Evolutionary conservation across 352 stramenopile species (phyloP).

Genomic region (Phytopythium aichiense): DNA sequence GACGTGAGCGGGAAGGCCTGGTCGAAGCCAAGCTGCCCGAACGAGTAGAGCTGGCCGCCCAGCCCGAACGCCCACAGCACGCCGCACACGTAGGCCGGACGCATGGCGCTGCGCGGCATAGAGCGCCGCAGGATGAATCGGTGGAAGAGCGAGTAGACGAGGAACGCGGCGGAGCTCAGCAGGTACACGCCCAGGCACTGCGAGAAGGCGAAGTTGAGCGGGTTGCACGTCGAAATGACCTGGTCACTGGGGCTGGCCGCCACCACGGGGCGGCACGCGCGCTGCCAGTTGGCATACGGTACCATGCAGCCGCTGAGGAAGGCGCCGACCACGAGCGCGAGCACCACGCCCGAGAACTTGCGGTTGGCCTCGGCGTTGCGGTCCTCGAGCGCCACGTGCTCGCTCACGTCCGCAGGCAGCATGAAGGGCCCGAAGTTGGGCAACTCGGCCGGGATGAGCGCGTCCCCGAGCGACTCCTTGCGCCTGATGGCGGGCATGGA

Average conservation of each 20-base stretch:
- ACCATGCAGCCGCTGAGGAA: conserved; percentile 77
- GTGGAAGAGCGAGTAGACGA: conserved; percentile 76
- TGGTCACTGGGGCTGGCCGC: conserved; percentile 8
- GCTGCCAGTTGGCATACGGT: conserved; percentile 76
- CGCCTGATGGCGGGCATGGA: conserved; percentile 3
- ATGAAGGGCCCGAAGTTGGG: conserved; percentile 83
- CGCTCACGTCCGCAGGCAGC: conserved; percentile 56
- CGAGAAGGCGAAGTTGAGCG: conserved; percentile 80
- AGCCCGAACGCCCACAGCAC: conserved; percentile 71
- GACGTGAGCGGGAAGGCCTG: conserved; percentile 79
- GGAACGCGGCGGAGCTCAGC: conserved; percentile 66
- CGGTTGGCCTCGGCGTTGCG: conserved; percentile 44
- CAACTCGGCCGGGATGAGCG: conserved; percentile 66
- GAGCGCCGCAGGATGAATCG: conserved; percentile 66
- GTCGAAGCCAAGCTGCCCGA: conserved; percentile 71
- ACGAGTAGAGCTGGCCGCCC: conserved; percentile 68
- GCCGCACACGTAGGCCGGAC: conserved; percentile 72
- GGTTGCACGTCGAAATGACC: conserved; percentile 68
- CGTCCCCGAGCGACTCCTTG: conserved; percentile 46
- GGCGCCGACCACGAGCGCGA: conserved; percentile 62
- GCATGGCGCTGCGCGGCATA: conserved; percentile 81
- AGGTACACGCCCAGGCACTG: conserved; percentile 83
- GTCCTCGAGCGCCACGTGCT: conserved; percentile 55
- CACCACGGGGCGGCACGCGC: conserved; percentile 37
- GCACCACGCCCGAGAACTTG: conserved; percentile 51